Evolutionary conservation across 805 yeast species (phyloP), one percentile per base, ranked within the genome.

Genomic region (Sungouiella blattae): DNA sequence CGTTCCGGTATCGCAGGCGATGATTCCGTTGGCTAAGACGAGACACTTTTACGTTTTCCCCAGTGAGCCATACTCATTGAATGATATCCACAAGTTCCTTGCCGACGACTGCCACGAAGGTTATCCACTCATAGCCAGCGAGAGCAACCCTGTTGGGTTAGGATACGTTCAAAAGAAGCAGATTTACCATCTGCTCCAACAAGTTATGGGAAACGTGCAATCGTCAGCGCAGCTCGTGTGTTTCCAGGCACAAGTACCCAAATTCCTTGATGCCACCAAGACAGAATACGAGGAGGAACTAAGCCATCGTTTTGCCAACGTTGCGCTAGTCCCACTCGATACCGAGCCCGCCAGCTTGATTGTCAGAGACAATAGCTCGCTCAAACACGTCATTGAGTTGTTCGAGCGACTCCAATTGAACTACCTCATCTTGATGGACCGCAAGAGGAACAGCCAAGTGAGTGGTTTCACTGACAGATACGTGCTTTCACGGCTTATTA

Each of bases 391-490:
- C 9, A 35, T 67, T 13, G 69, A 67, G 38, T 46, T 55, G 11
- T 67, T 67, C 40, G 72, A 67, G 36, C 59, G 64, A 30, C 47
- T 67, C 28, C 57, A 60, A 32, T 38, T 65, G 44, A 67, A 67
- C 49, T 57, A 61, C 38, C 47, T 62, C 11, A 51, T 63, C 1
- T 50, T 67, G 11, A 41, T 47, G 38, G 54, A 43, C 29, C 40
- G 45, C 22, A 38, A 32, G 26, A n/a, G 23, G 12, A 39, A 43
- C 8, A 33, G 46, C 18, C 31, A 29, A 2, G 53, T 64, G 53
- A 37, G 52, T 11, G 73, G 73, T 11, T 65, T 64, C 36, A 50
- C 65, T 6, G 72, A 67, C 40, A 39, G 72, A 27, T 67, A 62
- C 36, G 49, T 63, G 8, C 39, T 67, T 5, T 46, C 67, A 2